Base-by-base conservation (phyloP, 2,329 filamentous ascomycete species). In the Ophiostoma sp. region DNA sequence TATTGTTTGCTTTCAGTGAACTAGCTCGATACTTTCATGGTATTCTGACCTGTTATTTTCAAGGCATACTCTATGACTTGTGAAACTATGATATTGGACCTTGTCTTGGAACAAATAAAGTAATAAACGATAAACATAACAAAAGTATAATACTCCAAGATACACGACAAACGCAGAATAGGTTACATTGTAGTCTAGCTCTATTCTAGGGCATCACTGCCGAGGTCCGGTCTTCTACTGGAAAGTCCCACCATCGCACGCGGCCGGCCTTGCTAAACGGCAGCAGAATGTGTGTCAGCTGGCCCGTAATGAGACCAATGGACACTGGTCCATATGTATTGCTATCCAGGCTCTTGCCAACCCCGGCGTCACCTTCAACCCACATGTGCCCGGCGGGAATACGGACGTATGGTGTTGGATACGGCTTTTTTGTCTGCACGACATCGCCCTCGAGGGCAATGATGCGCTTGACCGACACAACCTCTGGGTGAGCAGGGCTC, bases 241-340 rank as follows among this genome's bases (percentile, higher is more conserved):
- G 71, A 40, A 83, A 80, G 73, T 88, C 84, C 80, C 83, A 83
- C 84, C 85, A 88, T 74, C 76, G 78, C 40, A 90, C 80, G 38
- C 77, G 76, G 11, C 87, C 85, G 73, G 84, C 82, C 78, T 86
- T 84, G 69, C 80, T 79, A 72, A 83, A 84, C 2, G 92, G 92
- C 79, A 86, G 89, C 68, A 97, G 75, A 44, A 96, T 83, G 76
- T 88, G 86, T 12, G 88, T 86, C 27, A 93, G 87, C 74, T 84
- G 87, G 0, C 93, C 93, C 49, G 88, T 87, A 47, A 98, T 85
- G 71, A 98, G 76, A 67, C 85, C 86, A 72, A 86, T 86, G 38
- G 90, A 89, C 64, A 96, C 87, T 4, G 95, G 92, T 0, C 95
- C 95, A 77, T 96, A 97, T 12, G 87, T 87, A 78, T 97, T 96